phyloP scores from a whole-genome alignment of 202 grass and related monocot genomes.

The Setaria viridis region DNA sequence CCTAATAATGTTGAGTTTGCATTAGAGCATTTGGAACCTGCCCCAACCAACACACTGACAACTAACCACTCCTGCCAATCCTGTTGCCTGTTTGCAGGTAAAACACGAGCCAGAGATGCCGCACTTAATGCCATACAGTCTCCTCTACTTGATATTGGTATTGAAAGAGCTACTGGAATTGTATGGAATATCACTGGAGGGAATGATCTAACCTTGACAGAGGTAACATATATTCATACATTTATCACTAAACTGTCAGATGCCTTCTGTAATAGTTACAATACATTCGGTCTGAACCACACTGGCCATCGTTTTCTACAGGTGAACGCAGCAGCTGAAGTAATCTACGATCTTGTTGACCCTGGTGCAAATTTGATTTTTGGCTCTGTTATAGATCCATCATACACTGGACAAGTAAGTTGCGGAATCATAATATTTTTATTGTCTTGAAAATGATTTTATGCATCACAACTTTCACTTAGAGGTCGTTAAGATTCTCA shows the following conservation, averaged over 20 bases:
- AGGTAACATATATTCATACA: constrained; percentile 54
- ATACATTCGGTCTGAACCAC: background rate
- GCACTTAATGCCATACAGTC: constrained; percentile 98
- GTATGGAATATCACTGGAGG: constrained; percentile 99
- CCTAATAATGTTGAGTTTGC: background rate
- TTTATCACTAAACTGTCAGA: background rate
- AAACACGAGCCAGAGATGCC: constrained; percentile 95
- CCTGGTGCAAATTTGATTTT: constrained; percentile 98
- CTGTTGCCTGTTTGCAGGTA: constrained; percentile 59
- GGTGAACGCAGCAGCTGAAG: constrained; percentile 95
- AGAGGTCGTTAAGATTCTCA: background rate
- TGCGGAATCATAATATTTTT: background rate
- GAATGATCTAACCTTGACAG: constrained; percentile 88
- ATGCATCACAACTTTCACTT: background rate
- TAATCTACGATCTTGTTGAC: constrained; percentile 98
- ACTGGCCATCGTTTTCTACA: constrained; percentile 36
- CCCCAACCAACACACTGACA: background rate
- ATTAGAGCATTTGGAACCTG: background rate
- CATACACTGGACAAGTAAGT: constrained; percentile 91
- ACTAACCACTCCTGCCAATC: background rate
- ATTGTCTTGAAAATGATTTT: constrained; percentile 11
- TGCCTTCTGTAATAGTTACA: background rate
- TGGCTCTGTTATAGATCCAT: constrained; percentile 91
- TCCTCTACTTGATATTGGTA: constrained; percentile 95
- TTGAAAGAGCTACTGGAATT: constrained; percentile 95